Evolutionary conservation across 306 rosid species (phyloP), one percentile per base, ranked within the genome.

Genomic region (Morella rubra): DNA sequence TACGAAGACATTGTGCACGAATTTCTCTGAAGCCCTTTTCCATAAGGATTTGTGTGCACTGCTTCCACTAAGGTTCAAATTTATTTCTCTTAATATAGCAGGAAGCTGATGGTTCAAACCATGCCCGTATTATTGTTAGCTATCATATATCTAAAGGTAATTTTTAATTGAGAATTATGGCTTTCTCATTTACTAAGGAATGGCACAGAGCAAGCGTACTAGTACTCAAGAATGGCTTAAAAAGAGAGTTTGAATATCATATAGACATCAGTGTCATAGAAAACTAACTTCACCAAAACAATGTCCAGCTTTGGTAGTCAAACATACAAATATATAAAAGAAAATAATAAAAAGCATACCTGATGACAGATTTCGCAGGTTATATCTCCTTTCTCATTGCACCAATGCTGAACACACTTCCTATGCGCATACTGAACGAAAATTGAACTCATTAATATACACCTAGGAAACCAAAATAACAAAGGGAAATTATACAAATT

Each of bases 391-490:
- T 94, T 94, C 88, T 94, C 98, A 79, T 94, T 82, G 83, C 98
- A 94, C 98, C 98, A 94, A 81, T 87, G 95, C 87, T 94, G 98
- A 67, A 94, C 97, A 52, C 98, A 94, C 84, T 94, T 94, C 72
- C 98, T 86, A 85, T 94, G 98, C 46, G 98, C 98, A 88, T 82
- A 94, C 98, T 94, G 91, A 70, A 77, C 54, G 67, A 13, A 65
- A 42, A 78, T 20, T 51, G 3, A 32, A 76, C 62, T 47, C 72
- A 72, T 80, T 61, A 69, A 64, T 19, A 76, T 75, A 68, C 60
- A 32, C 37, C 52, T 32, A 5, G 22, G 12, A 74, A 64, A 72
- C 58, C 69, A 70, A 60, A 61, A 55, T 44, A 67, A 44, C 51
- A 73, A 76, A 74, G 46, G 40, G n/a, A 71, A 18, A 71, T 44